These are phyloP conservation scores for Nicotiana attenuata DNA, from an alignment of 257 asterid genomes.

Conservation along the genomic window DNA sequence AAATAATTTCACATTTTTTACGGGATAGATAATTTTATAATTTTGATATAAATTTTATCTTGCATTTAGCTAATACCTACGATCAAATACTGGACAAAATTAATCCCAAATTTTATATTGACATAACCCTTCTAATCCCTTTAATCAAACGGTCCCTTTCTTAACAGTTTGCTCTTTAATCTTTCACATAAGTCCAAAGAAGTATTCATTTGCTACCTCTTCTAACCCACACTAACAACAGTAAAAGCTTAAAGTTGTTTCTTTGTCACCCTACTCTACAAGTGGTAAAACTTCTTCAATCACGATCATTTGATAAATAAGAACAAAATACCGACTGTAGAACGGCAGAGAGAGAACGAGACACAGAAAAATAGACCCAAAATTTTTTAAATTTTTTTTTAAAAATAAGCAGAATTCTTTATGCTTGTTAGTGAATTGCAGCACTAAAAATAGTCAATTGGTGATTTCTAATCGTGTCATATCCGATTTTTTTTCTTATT, in stretches of 20 bases:
- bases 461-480: background rate
- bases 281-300: background rate
- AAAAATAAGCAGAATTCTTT: background rate
- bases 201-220: constrained; percentile 9
- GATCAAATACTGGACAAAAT: no score
- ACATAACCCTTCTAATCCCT: no score
- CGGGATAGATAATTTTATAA: no score
- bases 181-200: background rate
- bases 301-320: background rate
- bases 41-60: no score
- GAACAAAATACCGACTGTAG: background rate
- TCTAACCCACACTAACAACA: constrained; percentile 8
- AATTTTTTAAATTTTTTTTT: no score
- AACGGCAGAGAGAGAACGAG: background rate
- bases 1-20: no score
- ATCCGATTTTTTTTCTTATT: background rate
- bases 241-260: constrained; percentile 2
- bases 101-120: no score
- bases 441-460: background rate
- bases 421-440: background rate
- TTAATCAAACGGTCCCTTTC: background rate
- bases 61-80: no score
- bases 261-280: constrained; percentile 14
- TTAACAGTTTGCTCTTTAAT: background rate
- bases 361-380: background rate